These are phyloP conservation scores for Diplodia sapinea DNA, from an alignment of 2,329 filamentous ascomycete species.

Conservation along the genomic window DNA sequence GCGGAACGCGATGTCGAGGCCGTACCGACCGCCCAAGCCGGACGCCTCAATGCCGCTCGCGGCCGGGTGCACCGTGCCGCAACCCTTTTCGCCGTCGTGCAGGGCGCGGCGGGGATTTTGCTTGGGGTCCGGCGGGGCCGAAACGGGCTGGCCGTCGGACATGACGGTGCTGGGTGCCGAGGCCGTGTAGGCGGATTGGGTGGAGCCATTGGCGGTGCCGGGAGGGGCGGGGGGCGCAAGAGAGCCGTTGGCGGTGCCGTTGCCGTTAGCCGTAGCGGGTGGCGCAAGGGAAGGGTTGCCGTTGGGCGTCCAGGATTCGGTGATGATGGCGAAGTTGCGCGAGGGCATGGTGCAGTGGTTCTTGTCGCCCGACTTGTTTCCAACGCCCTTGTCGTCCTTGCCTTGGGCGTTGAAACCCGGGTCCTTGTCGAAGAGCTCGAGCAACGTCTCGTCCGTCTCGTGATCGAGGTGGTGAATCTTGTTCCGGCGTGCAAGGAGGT, in stretches of 20 bases:
- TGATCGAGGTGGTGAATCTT: conserved; percentile 69
- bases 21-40: conserved; percentile 52
- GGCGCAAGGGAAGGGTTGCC: conserved; percentile 27
- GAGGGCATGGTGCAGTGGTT: conserved; percentile 87
- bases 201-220: conserved; percentile 38
- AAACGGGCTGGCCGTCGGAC: conserved; percentile 6
- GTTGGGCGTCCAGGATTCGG: conserved; percentile 53
- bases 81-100: conserved; percentile 73
- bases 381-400: conserved; percentile 57
- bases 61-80: conserved; percentile 79
- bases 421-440: conserved; percentile 67
- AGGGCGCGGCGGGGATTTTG: conserved; percentile 69
- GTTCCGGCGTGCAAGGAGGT: conserved; percentile 66
- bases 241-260: conserved; percentile 31
- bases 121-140: conserved; percentile 52
- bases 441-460: conserved; percentile 68
- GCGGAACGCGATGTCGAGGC: conserved; percentile 55
- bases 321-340: conserved; percentile 69
- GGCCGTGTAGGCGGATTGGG: conserved; percentile 35
- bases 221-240: conserved; percentile 19
- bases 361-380: conserved; percentile 67
- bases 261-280: conserved; percentile 38
- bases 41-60: conserved; percentile 56
- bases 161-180: conserved; percentile 5
- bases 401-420: conserved; percentile 54